Evolutionary conservation across 2,329 filamentous ascomycete species (phyloP), one percentile per base, ranked within the genome.

Genomic region (Ceratocystis ficicola): DNA sequence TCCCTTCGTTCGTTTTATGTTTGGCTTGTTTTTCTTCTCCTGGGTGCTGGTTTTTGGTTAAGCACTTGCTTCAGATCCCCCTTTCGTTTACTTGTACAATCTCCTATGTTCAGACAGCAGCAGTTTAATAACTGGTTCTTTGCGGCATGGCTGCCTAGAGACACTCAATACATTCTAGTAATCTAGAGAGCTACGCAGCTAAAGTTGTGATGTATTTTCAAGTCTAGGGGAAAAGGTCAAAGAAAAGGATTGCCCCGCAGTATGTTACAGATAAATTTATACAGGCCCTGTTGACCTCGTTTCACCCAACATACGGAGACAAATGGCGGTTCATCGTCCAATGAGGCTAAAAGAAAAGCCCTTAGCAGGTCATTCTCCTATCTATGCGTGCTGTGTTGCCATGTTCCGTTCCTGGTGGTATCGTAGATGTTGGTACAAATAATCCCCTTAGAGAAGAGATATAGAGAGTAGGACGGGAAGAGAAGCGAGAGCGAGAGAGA

Each of bases 51-150:
- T 62, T 30, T 44, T 48, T 25, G 25, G 15, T 59, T 32, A 7
- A 5, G 55, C 55, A 59, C 55, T 32, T 36, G n/a, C 22, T 52
- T 59, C 55, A 59, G 55, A 59, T 59, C 55, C 55, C 55, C 52
- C 55, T 25, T n/a, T 59, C 32, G 8, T 28, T 59, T 59, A n/a
- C 32, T n/a, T 59, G 36, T 59, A 59, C 55, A 59, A 15, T 59
- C 20, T 10, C 55, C 55, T 59, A 32, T 59, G 55, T 59, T 59
- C 32, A 59, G 55, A 59, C 6, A 36, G 55, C 55, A 59, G 55
- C 55, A 59, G 17, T 59, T 20, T 7, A 59, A n/a, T 36, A 4
- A 20, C 55, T 59, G 55, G 12, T 28, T 36, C n/a, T 20, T 17
- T 30, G 55, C 25, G 28, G 17, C 55, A 36, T 59, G 28, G 17